These are phyloP conservation scores for Asclepias syriaca DNA, from an alignment of 257 asterid genomes.

Conservation along the genomic window DNA sequence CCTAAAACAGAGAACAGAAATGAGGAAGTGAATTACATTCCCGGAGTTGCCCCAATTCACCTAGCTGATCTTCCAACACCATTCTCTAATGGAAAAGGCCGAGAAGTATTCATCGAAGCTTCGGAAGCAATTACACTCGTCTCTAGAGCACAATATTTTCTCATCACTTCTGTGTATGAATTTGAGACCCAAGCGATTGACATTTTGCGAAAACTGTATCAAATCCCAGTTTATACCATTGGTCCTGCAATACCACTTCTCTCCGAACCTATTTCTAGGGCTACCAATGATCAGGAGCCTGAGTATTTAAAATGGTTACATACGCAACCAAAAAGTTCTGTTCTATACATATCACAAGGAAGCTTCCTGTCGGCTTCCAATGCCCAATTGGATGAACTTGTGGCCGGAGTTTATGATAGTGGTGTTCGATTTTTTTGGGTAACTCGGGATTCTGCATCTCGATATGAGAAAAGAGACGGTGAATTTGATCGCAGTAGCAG, in stretches of 20 bases:
- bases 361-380: constrained; percentile 42
- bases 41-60: constrained; percentile 45
- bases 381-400: constrained; percentile 47
- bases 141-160: constrained; percentile 29
- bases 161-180: constrained; percentile 39
- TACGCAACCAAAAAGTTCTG: constrained; percentile 42
- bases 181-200: constrained; percentile 43
- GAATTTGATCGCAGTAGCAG: background rate
- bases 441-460: constrained; percentile 25
- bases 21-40: constrained; percentile 42
- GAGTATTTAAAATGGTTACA: constrained; percentile 42
- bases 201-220: constrained; percentile 20
- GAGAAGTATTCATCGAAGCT: constrained; percentile 18
- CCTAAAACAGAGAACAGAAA: constrained; percentile 34
- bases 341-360: constrained; percentile 55
- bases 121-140: constrained; percentile 20
- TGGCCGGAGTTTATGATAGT: constrained; percentile 30
- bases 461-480: constrained; percentile 8
- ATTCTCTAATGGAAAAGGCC: constrained; percentile 19
- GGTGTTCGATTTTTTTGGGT: constrained; percentile 58
- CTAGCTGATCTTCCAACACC: constrained; percentile 38
- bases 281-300: background rate
- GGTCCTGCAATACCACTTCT: constrained; percentile 42
- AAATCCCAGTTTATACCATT: constrained; percentile 31
- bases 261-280: background rate